phyloP scores from a whole-genome alignment of 106 monocot genomes.

The Platanthera guangdongensis region DNA sequence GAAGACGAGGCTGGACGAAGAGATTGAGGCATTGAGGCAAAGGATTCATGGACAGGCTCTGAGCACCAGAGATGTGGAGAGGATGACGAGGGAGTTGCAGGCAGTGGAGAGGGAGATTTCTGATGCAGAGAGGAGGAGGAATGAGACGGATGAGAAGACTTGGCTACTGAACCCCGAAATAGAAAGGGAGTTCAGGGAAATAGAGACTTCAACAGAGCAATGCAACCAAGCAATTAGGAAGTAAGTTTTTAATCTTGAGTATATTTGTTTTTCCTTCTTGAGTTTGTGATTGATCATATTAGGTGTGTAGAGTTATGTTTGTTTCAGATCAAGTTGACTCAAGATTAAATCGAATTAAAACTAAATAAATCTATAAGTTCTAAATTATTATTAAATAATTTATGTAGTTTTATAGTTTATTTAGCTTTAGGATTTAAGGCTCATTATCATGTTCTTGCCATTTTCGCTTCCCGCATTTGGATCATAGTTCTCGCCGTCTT shows the following conservation, averaged over 20 bases:
- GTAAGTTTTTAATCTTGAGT: conserved; percentile 22
- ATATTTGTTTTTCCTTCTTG: not conserved
- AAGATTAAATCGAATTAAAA: not conserved
- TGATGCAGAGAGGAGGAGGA: conserved; percentile 45
- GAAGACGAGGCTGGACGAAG: conserved; percentile 23
- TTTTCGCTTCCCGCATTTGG: not conserved
- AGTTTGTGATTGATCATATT: not conserved
- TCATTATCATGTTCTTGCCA: not conserved
- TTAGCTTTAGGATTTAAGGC: not conserved
- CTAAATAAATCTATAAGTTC: too few species aligned
- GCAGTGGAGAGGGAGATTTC: conserved; percentile 56
- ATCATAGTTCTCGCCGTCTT: too few species aligned
- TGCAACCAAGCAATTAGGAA: conserved; percentile 69
- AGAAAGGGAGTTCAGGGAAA: conserved; percentile 38
- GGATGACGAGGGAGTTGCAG: conserved; percentile 72
- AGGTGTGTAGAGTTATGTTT: not conserved
- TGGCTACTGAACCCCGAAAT: conserved; percentile 43
- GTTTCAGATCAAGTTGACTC: not conserved
- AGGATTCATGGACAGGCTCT: conserved; percentile 51
- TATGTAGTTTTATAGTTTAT: not conserved
- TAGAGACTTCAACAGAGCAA: conserved; percentile 36
- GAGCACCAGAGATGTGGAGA: conserved; percentile 60
- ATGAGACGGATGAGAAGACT: conserved; percentile 53
- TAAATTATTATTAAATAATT: too few species aligned
- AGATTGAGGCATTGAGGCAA: conserved; percentile 52